Base-by-base conservation (phyloP, 352 stramenopile genomes). In the Phytopythium helicoides region DNA sequence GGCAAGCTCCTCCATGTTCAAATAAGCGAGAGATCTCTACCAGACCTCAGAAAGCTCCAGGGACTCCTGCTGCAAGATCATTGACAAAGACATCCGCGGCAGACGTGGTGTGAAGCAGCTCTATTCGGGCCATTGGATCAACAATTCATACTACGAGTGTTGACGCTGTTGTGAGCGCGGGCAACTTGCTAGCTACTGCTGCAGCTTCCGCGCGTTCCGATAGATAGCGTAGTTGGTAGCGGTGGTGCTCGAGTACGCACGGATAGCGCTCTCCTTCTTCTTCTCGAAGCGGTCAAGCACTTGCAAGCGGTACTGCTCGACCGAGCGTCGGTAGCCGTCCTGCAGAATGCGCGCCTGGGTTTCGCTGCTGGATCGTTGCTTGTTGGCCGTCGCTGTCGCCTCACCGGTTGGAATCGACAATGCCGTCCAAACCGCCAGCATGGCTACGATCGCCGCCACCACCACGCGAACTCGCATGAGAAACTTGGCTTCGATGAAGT, bases 171-270 rank as follows among this genome's bases (percentile, higher is more conserved):
- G n/a, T n/a, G n/a, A n/a, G n/a, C n/a, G n/a, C n/a, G n/a, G n/a
- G n/a, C n/a, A n/a, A n/a, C n/a, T n/a, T n/a, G n/a, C n/a, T n/a
- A n/a, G n/a, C 28, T 31, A 15, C n/a, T n/a, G 19, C 28, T 28
- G 45, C 11, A 40, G 26, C 26, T 21, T 18, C 4, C 28, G 8
- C n/a, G 16, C 9, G 4, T 39, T 51, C 25, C 45, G 19, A 10
- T 51, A 51, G 1, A 51, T 11, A 3, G 26, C n/a, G 45, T 40
- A 51, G 45, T 51, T 51, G 45, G 28, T 51, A 12, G 45, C 45
- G 7, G 18, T 40, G 45, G 16, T 8, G 10, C n/a, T 21, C 28
- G 45, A 16, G 45, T 40, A 51, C n/a, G 28, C 45, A 21, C 45
- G 45, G 16, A 26, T 7, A 5, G 45, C 45, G 45, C 38, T 21